phyloP scores from a whole-genome alignment of 768 basidiomycete species.

The Rhodotorula graminis region DNA sequence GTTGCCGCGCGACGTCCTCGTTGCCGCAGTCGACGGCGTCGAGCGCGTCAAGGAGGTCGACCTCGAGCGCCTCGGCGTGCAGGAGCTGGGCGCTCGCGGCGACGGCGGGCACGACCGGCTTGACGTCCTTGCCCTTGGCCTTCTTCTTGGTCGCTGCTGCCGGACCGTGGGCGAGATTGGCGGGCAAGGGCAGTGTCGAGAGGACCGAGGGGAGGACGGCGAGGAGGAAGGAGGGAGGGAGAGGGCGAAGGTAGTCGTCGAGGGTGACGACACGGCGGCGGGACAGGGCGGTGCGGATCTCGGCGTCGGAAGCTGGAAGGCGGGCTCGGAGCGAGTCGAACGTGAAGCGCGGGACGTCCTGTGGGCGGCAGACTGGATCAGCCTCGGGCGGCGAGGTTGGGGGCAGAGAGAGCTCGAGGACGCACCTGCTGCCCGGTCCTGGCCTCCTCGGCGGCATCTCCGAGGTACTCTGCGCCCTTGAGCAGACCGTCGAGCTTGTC shows the following conservation, averaged over 20 bases:
- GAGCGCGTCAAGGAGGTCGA: constrained; percentile 55
- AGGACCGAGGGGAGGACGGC: constrained; percentile 71
- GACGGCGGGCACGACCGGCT: background rate
- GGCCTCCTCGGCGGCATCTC: constrained; percentile 44
- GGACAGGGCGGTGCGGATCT: constrained; percentile 62
- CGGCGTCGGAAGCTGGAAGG: constrained; percentile 77
- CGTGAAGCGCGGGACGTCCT: constrained; percentile 50
- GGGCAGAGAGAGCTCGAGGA: background rate
- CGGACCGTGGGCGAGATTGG: constrained; percentile 6
- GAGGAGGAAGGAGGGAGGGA: constrained; percentile 62
- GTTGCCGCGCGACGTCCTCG: constrained; percentile 58
- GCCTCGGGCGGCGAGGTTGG: background rate
- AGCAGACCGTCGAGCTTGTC: constrained; percentile 62
- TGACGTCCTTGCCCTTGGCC: constrained; percentile 1
- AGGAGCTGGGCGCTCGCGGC: background rate
- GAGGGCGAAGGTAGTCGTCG: constrained; percentile 68
- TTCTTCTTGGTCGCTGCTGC: background rate
- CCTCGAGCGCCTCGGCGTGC: background rate
- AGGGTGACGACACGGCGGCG: constrained; percentile 69
- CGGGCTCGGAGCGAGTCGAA: constrained; percentile 61
- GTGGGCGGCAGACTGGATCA: constrained; percentile 35
- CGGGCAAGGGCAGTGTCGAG: constrained; percentile 53
- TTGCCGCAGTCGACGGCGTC: constrained; percentile 58
- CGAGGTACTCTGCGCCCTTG: constrained; percentile 66
- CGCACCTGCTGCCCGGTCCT: background rate